phyloP scores from a whole-genome alignment of 176 grass and related monocot genomes.

The Oryza brachyantha region DNA sequence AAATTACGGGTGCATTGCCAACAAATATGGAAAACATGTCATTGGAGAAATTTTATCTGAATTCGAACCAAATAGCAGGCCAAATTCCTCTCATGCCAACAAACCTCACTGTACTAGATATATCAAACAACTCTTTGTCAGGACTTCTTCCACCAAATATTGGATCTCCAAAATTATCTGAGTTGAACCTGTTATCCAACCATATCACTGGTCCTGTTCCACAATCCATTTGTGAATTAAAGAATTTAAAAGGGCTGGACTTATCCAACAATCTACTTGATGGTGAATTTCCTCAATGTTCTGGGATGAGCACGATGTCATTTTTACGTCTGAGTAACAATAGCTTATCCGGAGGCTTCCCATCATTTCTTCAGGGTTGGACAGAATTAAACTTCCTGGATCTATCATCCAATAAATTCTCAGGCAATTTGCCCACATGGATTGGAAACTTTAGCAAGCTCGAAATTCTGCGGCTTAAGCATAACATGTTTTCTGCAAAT shows the following conservation, averaged over 20 bases:
- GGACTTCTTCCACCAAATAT: no score
- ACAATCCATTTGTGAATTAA: slow-evolving; percentile 20
- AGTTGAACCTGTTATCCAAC: no score
- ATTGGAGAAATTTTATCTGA: background rate
- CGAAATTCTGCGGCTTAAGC: slow-evolving; percentile 7
- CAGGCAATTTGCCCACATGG: slow-evolving; percentile 31
- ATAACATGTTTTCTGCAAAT: slow-evolving; percentile 38
- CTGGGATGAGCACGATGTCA: background rate
- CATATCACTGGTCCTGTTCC: slow-evolving; percentile 20
- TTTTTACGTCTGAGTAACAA: slow-evolving; percentile 19
- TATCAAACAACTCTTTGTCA: no score
- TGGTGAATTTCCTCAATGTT: slow-evolving; percentile 3
- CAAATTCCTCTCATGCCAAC: background rate
- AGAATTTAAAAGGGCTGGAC: background rate
- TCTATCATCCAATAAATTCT: slow-evolving; percentile 9
- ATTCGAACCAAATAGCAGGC: background rate
- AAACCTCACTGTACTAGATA: background rate
- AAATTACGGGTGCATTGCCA: slow-evolving; percentile 31
- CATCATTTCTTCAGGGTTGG: slow-evolving; percentile 7
- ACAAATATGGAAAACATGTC: background rate
- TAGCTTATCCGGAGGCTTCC: slow-evolving; percentile 19
- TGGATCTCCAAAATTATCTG: no score
- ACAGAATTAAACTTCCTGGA: background rate
- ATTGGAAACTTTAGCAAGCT: slow-evolving; percentile 9
- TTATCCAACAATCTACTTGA: slow-evolving; percentile 2